phyloP scores from a whole-genome alignment of 208 protist species.

The Naegleria fowleri region DNA sequence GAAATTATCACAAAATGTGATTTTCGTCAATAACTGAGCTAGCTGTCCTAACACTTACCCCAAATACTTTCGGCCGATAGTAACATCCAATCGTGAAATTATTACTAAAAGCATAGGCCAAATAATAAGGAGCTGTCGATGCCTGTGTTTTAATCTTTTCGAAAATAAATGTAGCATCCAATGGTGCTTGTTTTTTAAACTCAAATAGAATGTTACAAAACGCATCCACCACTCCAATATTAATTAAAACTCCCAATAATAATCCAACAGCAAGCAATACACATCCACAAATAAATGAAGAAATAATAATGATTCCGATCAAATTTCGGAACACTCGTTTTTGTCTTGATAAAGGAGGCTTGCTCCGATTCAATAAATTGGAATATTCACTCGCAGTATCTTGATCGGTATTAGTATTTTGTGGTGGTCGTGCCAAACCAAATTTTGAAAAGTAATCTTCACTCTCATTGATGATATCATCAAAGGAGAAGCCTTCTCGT shows the following conservation, averaged over 20 bases:
- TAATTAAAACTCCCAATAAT: neutral
- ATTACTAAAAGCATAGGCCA: neutral
- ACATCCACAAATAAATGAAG: neutral
- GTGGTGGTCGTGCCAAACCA: neutral
- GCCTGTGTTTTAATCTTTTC: neutral
- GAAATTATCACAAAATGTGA: too few relatives aligned
- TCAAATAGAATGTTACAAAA: neutral
- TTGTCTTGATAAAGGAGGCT: neutral
- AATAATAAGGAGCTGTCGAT: neutral
- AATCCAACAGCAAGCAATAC: neutral
- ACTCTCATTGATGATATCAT: neutral
- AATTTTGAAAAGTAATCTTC: neutral
- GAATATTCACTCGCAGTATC: neutral
- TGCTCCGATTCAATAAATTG: neutral
- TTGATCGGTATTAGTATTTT: neutral
- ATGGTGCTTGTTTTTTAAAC: neutral
- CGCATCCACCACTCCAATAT: neutral
- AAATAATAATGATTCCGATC: neutral
- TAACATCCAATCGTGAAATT: neutral
- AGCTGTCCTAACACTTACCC: too few relatives aligned
- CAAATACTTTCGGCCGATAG: too few relatives aligned
- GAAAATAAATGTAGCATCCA: neutral
- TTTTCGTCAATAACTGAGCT: too few relatives aligned
- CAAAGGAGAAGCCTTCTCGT: neutral
- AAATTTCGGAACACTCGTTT: neutral